phyloP scores from a whole-genome alignment of 306 rosid genomes.

The Trifolium repens region DNA sequence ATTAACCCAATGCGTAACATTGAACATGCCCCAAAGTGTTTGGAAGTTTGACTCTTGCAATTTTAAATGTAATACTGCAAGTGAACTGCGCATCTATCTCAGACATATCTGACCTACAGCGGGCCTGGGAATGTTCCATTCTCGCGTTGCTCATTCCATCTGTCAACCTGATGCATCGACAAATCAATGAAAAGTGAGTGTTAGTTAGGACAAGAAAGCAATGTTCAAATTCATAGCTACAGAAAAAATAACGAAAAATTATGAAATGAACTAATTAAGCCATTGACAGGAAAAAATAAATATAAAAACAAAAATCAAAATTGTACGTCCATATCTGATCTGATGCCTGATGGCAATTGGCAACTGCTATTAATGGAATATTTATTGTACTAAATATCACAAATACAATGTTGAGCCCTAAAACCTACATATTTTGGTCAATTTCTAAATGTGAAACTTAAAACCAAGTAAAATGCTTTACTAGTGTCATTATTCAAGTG shows the following conservation, averaged over 20 bases:
- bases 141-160: conserved; percentile 99
- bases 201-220: conserved; percentile 9
- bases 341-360: conserved; percentile 6
- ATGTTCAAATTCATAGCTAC: conserved; percentile 6
- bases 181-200: conserved; percentile 5
- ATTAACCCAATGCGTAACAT: conserved; percentile 60
- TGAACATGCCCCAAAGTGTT: conserved; percentile 43
- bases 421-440: conserved; percentile 13
- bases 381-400: background rate
- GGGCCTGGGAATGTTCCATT: conserved; percentile 97
- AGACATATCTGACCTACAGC: conserved; percentile 57
- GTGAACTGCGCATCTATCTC: conserved; percentile 41
- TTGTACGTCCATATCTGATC: background rate
- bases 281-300: background rate
- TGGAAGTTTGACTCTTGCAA: conserved; percentile 53
- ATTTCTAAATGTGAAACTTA: conserved; percentile 19
- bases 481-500: conserved; percentile 18
- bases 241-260: background rate
- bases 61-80: conserved; percentile 39
- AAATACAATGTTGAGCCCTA: conserved; percentile 6
- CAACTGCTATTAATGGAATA: background rate
- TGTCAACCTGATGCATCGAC: conserved; percentile 66
- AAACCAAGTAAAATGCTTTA: background rate
- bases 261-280: conserved; percentile 11
- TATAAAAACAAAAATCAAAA: background rate